phyloP scores from a whole-genome alignment of 208 protist genomes.

The Leishmania martiniquensis region DNA sequence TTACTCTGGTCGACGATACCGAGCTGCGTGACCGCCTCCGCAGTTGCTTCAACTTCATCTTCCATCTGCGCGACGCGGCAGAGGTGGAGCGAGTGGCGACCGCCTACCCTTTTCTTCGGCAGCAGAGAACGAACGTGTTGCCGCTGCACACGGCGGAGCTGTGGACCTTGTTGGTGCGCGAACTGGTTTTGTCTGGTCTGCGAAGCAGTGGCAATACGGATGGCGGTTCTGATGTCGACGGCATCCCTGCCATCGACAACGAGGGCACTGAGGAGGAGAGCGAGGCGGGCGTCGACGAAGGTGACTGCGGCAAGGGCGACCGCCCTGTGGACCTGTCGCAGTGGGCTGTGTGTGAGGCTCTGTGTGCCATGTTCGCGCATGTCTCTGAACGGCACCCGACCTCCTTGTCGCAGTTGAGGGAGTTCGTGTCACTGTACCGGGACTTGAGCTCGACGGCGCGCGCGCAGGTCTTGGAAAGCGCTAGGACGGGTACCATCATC shows the following conservation, averaged over 20 bases:
- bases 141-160: slow-evolving; percentile 31
- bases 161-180: slow-evolving; percentile 29
- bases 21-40: slow-evolving; percentile 67
- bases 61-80: slow-evolving; percentile 43
- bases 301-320: slow-evolving; percentile 12
- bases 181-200: slow-evolving; percentile 48
- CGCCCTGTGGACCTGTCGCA: slow-evolving; percentile 13
- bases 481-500: slow-evolving; percentile 28
- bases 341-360: slow-evolving; percentile 17
- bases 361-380: slow-evolving; percentile 23
- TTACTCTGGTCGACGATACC: slow-evolving; percentile 43
- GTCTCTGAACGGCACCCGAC: slow-evolving; percentile 23
- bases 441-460: slow-evolving; percentile 22
- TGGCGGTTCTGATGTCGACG: slow-evolving; percentile 14
- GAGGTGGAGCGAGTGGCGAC: slow-evolving; percentile 37
- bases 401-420: slow-evolving; percentile 33
- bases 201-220: slow-evolving; percentile 5
- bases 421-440: slow-evolving; percentile 26
- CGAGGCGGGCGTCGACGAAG: neutral
- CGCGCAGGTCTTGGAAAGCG: slow-evolving; percentile 25
- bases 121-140: slow-evolving; percentile 29
- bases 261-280: slow-evolving; percentile 6
- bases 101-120: slow-evolving; percentile 50
- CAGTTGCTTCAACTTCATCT: slow-evolving; percentile 56
- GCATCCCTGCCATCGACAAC: slow-evolving; percentile 19